Conservation (phyloP, 192 early-diverging fungal species). For the Diversispora epigaea region DNA sequence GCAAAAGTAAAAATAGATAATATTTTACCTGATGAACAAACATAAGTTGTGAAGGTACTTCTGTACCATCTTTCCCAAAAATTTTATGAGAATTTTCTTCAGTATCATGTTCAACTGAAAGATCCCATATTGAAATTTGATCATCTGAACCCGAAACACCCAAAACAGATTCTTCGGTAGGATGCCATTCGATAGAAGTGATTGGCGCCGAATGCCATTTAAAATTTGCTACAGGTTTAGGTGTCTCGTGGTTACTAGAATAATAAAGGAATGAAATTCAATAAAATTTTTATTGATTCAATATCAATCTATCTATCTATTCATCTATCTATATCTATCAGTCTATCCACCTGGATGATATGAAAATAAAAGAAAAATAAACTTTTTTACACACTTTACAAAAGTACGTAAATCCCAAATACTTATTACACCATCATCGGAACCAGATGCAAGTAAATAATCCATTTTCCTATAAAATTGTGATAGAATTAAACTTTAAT, state of each 20-base stretch:
- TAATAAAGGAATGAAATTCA: background rate
- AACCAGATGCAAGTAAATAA: conserved; percentile 89
- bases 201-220: conserved; percentile 91
- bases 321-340: no score
- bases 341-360: background rate
- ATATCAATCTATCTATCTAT: no score
- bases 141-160: conserved; percentile 92
- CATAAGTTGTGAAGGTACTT: conserved; percentile 92
- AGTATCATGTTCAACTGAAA: conserved; percentile 93
- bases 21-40: conserved; percentile 70
- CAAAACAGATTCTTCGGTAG: conserved; percentile 86
- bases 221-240: conserved; percentile 86
- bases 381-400: conserved; percentile 27
- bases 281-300: conserved; percentile 7
- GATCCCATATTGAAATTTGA: conserved; percentile 96
- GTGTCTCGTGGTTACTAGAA: conserved; percentile 37
- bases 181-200: conserved; percentile 97
- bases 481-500: conserved; percentile 14
- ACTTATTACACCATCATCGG: conserved; percentile 89
- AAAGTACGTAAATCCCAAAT: conserved; percentile 93
- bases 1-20: background rate
- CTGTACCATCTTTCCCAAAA: conserved; percentile 60
- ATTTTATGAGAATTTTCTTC: conserved; percentile 75
- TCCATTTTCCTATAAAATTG: conserved; percentile 55
- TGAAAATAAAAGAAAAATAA: conserved; percentile 13